Evolutionary conservation across 441 rosid species (phyloP), one percentile per base, ranked within the genome.

Genomic region (Corymbia citriodora): DNA sequence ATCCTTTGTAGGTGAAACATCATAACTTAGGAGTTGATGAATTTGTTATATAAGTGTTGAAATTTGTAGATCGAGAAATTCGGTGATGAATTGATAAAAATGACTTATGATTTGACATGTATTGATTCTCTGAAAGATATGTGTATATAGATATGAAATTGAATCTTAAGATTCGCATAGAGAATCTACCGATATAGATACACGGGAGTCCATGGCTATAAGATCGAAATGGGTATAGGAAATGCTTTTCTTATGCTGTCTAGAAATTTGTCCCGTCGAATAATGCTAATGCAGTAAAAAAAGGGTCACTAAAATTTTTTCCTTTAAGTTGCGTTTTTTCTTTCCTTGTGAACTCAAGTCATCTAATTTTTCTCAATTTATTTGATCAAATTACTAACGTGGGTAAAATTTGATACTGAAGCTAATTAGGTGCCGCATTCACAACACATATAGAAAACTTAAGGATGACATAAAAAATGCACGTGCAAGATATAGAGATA

Each of bases 401-500:
- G 4, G 25, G 48, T 59, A 59, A 23, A 25, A 1, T 59, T 10
- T 4, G 4, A 19, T 25, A 19, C 3, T 14, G 54, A 53, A 14
- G 15, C 17, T 23, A 59, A 36, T 14, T 19, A 72, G 0, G 1
- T 3, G 27, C 27, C 2, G 1, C 1, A 36, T 33, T 36, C 9
- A 10, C 2, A 4, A 36, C 9, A 72, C 4, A 19, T 36, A 21
- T 36, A 21, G 82, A 19, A 3, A 72, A 72, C 1, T 21, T 3
- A 7, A 21, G 0, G 1, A 4, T 21, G 15, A 74, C 16, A 11
- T 11, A 2, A 72, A 36, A 72, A 19, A 2, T 2, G 7, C 15
- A 2, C 23, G 4, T 4, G 10, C 2, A 6, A 10, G 19, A 23
- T 5, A 10, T 2, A 36, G 0, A 36, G 29, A 72, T 36, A 1